Percentiles rank a stretch among this genome's conserved stretches.
phyloP scores from a whole-genome alignment of 1,284 basidiomycete genomes.

The Ganoderma boninense region DNA sequence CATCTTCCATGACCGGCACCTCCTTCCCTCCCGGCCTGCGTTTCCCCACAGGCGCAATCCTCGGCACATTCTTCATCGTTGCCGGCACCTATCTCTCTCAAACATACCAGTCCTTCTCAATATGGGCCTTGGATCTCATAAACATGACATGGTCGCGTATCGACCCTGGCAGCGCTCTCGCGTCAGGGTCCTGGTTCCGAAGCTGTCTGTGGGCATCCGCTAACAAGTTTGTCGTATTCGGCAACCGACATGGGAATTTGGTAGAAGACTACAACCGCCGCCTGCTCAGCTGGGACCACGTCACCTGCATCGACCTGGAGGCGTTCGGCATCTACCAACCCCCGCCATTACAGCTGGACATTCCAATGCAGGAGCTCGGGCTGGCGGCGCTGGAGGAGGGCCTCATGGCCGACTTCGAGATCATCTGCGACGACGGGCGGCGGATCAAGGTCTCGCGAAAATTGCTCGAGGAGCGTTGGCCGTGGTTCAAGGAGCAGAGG shows the following conservation, averaged over 20 bases:
- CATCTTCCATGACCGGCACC: slow-evolving; percentile 76
- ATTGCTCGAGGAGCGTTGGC: slow-evolving; percentile 88
- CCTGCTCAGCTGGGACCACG: slow-evolving; percentile 90
- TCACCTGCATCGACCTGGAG: slow-evolving; percentile 91
- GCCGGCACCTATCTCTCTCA: slow-evolving; percentile 92
- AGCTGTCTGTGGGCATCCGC: slow-evolving; percentile 82
- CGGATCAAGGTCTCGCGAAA: slow-evolving; percentile 84
- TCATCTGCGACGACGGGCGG: slow-evolving; percentile 91
- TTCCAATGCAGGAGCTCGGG: slow-evolving; percentile 80
- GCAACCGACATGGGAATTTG: slow-evolving; percentile 86
- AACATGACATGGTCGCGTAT: slow-evolving; percentile 88
- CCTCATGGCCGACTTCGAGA: slow-evolving; percentile 85
- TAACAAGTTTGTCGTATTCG: slow-evolving; percentile 89
- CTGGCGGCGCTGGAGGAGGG: slow-evolving; percentile 82
- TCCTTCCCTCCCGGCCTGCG: slow-evolving; percentile 90
- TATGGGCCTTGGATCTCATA: slow-evolving; percentile 87
- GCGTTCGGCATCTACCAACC: slow-evolving; percentile 94
- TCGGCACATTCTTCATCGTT: slow-evolving; percentile 89
- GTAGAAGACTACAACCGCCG: slow-evolving; percentile 93
- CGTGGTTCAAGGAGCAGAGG: slow-evolving; percentile 89
- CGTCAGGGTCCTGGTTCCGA: slow-evolving; percentile 89
- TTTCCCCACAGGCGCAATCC: slow-evolving; percentile 91
- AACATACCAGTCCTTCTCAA: slow-evolving; percentile 88
- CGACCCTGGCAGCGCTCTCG: slow-evolving; percentile 81
- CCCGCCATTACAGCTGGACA: slow-evolving; percentile 72